phyloP scores from a whole-genome alignment of 257 asterid species.

The Handroanthus guayacan region DNA sequence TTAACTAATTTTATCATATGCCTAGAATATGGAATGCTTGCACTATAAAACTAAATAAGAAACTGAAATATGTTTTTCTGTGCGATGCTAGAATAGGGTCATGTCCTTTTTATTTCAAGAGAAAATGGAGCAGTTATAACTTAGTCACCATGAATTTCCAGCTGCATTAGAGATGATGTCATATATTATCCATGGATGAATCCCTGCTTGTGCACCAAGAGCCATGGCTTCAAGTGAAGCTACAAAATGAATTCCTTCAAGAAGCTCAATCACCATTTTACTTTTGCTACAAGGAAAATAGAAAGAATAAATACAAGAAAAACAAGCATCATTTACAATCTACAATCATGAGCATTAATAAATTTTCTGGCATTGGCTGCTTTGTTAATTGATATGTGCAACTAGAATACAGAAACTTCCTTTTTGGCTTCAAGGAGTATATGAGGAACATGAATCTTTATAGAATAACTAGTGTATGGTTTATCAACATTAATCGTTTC shows the following conservation, averaged over 20 bases:
- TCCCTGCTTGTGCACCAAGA: slow-evolving; percentile 89
- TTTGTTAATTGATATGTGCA: too few species aligned
- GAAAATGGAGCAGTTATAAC: slow-evolving; percentile 32
- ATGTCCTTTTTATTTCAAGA: neutral
- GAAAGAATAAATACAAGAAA: slow-evolving; percentile 27
- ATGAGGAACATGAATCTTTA: slow-evolving; percentile 12
- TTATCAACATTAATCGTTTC: slow-evolving; percentile 27
- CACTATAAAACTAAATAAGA: neutral
- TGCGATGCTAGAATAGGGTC: slow-evolving; percentile 5
- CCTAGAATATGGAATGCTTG: neutral
- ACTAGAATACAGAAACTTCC: neutral
- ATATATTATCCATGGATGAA: slow-evolving; percentile 91
- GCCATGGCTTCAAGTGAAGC: slow-evolving; percentile 95
- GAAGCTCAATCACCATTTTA: slow-evolving; percentile 91
- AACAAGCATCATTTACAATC: slow-evolving; percentile 15
- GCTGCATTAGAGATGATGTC: slow-evolving; percentile 97
- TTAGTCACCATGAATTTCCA: slow-evolving; percentile 88
- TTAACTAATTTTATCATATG: neutral
- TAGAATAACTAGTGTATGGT: neutral
- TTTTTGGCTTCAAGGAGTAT: neutral
- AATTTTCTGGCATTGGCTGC: neutral
- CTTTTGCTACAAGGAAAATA: slow-evolving; percentile 67
- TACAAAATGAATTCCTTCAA: slow-evolving; percentile 91
- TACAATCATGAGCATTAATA: slow-evolving; percentile 24
- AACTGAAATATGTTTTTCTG: neutral